Evolutionary conservation across 1,284 basidiomycete genomes (phyloP), one percentile per base, ranked within the genome.

Genomic region (Xerocomus cyaneibrunnescens): DNA sequence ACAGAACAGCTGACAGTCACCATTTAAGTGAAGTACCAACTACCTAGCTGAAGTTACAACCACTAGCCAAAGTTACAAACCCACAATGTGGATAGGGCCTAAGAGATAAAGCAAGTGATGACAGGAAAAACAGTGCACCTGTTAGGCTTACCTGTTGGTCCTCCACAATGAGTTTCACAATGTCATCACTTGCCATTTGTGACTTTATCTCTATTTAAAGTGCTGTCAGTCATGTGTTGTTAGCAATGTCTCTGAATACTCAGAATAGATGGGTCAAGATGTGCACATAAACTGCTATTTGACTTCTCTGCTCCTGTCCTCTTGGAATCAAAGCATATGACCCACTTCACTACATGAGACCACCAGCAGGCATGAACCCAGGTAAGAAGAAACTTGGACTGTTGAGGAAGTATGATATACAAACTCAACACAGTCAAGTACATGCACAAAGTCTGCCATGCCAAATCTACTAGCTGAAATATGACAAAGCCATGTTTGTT

Each of bases 371-470:
- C 3, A 16, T 3, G 34, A 47, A 23, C 28, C 3, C 10, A 10
- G n/a, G 17, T 10, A 7, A 17, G 16, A 7, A 9, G 6, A 25
- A 37, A 50, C 35, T 5, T 51, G 2, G 5, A 60, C 60, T 55
- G 55, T 60, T 60, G 57, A 1, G 59, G 54, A 25, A 51, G 54
- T 49, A 60, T 60, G 30, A 60, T 62, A 14, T 57, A 60, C 40
- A 51, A 22, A 30, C 60, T 46, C 6, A 58, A 61, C 37, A 61
- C 59, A 1, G 45, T 58, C 40, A 60, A 3, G 32, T 60, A 60
- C 7, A 55, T 60, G 9, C 5, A 17, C 9, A 55, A 62, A 21
- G 62, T 60, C 7, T 58, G 54, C 5, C 49, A 51, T 0, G 58
- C 13, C 58, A 51, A 60, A n/a, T 60, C 59, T 62, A 17, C 19